These are phyloP conservation scores for Clonostachys rhizophaga DNA, from an alignment of 2,329 filamentous ascomycete genomes.

Conservation along the genomic window DNA sequence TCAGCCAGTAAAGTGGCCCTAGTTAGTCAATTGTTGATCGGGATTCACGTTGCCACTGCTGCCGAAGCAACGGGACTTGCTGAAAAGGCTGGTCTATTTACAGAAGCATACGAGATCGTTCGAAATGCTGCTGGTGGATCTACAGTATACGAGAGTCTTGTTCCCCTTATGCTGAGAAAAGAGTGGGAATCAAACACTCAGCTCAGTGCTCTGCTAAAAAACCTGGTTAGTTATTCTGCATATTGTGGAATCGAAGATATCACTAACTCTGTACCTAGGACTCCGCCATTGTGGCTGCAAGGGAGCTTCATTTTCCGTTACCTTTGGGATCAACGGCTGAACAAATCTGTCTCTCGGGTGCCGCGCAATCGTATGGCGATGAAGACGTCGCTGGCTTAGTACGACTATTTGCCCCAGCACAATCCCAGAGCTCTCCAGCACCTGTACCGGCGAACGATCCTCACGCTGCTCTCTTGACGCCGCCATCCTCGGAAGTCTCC, in stretches of 20 bases:
- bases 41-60: slow-evolving; percentile 44
- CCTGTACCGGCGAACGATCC: background rate
- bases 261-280: background rate
- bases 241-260: background rate
- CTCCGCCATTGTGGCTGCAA: background rate
- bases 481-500: slow-evolving; percentile 8
- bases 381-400: slow-evolving; percentile 19
- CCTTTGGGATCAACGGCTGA: slow-evolving; percentile 25
- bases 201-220: slow-evolving; percentile 25
- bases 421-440: slow-evolving; percentile 7
- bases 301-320: slow-evolving; percentile 22
- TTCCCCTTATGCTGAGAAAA: slow-evolving; percentile 44
- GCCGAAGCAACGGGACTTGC: slow-evolving; percentile 49
- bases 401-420: slow-evolving; percentile 12
- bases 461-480: background rate
- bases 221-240: slow-evolving; percentile 17
- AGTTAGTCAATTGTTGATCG: slow-evolving; percentile 46
- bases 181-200: slow-evolving; percentile 34
- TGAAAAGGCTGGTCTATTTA: slow-evolving; percentile 38
- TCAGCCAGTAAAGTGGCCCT: slow-evolving; percentile 50
- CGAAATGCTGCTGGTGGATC: slow-evolving; percentile 23
- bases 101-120: slow-evolving; percentile 20
- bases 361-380: slow-evolving; percentile 15
- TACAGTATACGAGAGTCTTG: slow-evolving; percentile 55
- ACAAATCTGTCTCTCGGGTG: slow-evolving; percentile 19